Evolutionary conservation across 306 rosid genomes (phyloP), one percentile per base, ranked within the genome.

Genomic region (Lathyrus sativus): DNA sequence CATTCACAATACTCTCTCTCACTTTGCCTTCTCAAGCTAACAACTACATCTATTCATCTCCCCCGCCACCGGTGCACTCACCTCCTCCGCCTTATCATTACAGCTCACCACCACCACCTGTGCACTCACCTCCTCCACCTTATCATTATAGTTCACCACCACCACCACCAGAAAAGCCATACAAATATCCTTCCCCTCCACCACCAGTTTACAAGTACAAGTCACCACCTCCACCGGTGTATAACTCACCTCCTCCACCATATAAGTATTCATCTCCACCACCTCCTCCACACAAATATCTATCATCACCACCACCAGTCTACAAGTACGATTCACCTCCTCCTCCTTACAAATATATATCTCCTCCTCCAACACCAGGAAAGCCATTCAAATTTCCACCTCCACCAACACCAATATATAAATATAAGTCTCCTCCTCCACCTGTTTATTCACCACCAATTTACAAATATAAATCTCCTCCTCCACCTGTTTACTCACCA

Each of bases 1-100:
- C 76, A 3, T 73, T 87, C 0, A 69, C 84, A 35, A 8, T 85
- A 41, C 5, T 87, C 10, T 69, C 83, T 15, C 79, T 85, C 2
- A 62, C 26, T 43, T 57, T 71, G 39, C 64, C 81, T 0, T 37
- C 62, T 6, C 73, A 46, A 38, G 73, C 75, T 3, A 76, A 82
- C 31, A 38, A 73, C 70, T 80, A 87, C 59, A 33, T 13, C 6
- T 82, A 85, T 66, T 53, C 83, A 5, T 83, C 92, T 13, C 86
- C 78, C 2, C 80, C 83, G 7, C 79, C 77, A 9, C 62, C 82
- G 2, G 22, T 19, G 22, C 22, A 19, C 22, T 19, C 22, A 19
- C 22, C 22, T 19, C 22, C 22, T 19, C 22, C 22, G 1, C 22
- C 22, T 19, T 54, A 68, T 15, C 41, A 68, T 2, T 68, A 68